Base-by-base conservation (phyloP, 2,329 filamentous ascomycete genomes). In the Ascomycota sp. region DNA sequence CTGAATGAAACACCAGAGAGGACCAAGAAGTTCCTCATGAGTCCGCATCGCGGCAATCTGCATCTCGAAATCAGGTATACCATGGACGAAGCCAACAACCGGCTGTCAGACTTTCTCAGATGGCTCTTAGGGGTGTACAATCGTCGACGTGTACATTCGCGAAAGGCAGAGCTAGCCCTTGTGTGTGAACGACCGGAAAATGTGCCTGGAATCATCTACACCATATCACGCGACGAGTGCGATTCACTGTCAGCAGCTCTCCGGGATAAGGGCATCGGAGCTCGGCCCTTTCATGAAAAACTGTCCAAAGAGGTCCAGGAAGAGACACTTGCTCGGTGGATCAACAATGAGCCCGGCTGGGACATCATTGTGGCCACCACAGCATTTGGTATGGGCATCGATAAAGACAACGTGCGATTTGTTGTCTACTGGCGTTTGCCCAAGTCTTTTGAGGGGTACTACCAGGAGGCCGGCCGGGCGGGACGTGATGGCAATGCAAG, bases 301-400 rank as follows among this genome's bases (percentile, higher is more conserved):
- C 48, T 75, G 0, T 55, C 65, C 4, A 68, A 78, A 30, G 86
- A 86, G 47, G 61, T 63, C 1, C 48, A 63, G 6, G 66, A 89
- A 4, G 86, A 95, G 49, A 66, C 66, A n/a, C n/a, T n/a, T n/a
- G n/a, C n/a, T n/a, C n/a, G n/a, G n/a, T n/a, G n/a, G n/a, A n/a
- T n/a, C n/a, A n/a, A n/a, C n/a, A 57, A 55, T 26, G 82, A 83
- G 5, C 56, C 61, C 30, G 68, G 75, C 43, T 78, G 93, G 40
- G 79, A n/a, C n/a, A n/a, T 98, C 22, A 91, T 98, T 26, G 89
- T 98, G 29, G 91, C 89, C 13, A 98, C 89, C 0, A 95, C 98
- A 49, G 89, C 89, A 17, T 98, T 98, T 47, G 89, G 89, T 6
- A 98, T 98, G 89, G 89, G 89, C n/a, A 98, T 98, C 39, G 89